phyloP scores from a whole-genome alignment of 2,329 filamentous ascomycete species.

The Xylariaceae sp. region DNA sequence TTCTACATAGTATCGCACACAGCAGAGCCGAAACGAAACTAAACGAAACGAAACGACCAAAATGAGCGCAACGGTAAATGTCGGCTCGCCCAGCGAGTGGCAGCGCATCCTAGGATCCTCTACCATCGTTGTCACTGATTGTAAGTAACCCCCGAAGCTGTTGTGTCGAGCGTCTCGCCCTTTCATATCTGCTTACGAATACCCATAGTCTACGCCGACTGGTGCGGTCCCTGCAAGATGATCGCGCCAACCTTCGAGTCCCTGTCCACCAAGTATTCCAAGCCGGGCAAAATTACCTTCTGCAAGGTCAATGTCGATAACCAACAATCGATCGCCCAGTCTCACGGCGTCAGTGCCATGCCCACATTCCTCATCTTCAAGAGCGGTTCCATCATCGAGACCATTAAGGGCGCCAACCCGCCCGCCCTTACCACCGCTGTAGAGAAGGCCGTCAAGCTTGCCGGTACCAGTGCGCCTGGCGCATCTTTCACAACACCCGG shows the following conservation, averaged over 20 bases:
- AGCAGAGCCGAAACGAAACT: background rate
- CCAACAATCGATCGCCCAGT: conserved; percentile 76
- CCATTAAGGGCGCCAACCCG: conserved; percentile 81
- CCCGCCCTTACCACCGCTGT: conserved; percentile 77
- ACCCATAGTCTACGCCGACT: conserved; percentile 83
- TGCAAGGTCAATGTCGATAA: conserved; percentile 89
- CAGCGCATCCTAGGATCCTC: conserved; percentile 73
- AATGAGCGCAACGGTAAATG: conserved; percentile 57
- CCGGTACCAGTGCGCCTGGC: conserved; percentile 48
- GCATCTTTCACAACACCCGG: conserved; percentile 61
- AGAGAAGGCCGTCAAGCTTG: conserved; percentile 66
- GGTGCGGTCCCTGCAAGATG: conserved; percentile 92
- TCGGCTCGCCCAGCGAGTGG: conserved; percentile 74
- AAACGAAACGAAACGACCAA: background rate
- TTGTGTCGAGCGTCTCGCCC: too few relatives aligned
- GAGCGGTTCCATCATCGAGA: conserved; percentile 73
- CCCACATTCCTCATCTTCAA: conserved; percentile 95
- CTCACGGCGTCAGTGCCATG: conserved; percentile 84
- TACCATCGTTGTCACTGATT: conserved; percentile 86
- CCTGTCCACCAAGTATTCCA: conserved; percentile 78
- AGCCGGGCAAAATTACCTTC: conserved; percentile 84
- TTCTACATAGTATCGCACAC: conserved; percentile 4
- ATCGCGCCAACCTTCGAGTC: conserved; percentile 90
- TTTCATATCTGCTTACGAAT: conserved; percentile 37
- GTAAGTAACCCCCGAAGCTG: conserved; percentile 57